These are phyloP conservation scores for Conidiobolus incongruus DNA, from an alignment of 371 early-diverging fungal species.

Conservation along the genomic window DNA sequence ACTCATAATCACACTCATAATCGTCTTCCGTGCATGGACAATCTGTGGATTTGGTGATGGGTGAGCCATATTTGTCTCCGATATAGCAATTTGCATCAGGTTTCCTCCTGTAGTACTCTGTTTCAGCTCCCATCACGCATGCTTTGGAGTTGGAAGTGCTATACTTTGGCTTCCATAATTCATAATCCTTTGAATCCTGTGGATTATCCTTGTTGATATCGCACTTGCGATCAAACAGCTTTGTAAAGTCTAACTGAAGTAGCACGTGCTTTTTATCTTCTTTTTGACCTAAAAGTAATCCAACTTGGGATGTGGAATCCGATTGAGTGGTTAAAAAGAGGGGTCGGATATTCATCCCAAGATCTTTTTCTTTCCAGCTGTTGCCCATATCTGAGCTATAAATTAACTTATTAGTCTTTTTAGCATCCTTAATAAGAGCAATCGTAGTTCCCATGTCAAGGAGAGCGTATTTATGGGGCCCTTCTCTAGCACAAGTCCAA, in stretches of 20 bases:
- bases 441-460: conserved; percentile 68
- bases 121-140: conserved; percentile 73
- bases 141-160: neutral
- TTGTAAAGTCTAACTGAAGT: conserved; percentile 40
- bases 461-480: conserved; percentile 74
- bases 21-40: conserved; percentile 68
- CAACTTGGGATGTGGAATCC: neutral
- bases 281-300: neutral
- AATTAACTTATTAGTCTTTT: conserved; percentile 31
- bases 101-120: conserved; percentile 44
- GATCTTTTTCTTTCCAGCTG: conserved; percentile 31
- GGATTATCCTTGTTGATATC: conserved; percentile 19
- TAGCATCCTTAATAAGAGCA: conserved; percentile 46
- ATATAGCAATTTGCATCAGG: conserved; percentile 55
- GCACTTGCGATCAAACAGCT: conserved; percentile 39
- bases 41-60: conserved; percentile 19
- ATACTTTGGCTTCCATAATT: conserved; percentile 36
- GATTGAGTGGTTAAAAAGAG: neutral
- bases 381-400: conserved; percentile 65
- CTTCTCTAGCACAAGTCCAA: conserved; percentile 56
- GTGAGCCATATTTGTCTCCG: conserved; percentile 32
- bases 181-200: conserved; percentile 35
- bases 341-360: neutral
- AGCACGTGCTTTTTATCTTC: conserved; percentile 7
- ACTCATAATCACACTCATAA: conserved; percentile 84